Percentiles rank a stretch among this genome's conserved stretches.
Evolutionary conservation across 2,329 filamentous ascomycete genomes (phyloP).

Genomic region (Colletotrichum eremochloae): DNA sequence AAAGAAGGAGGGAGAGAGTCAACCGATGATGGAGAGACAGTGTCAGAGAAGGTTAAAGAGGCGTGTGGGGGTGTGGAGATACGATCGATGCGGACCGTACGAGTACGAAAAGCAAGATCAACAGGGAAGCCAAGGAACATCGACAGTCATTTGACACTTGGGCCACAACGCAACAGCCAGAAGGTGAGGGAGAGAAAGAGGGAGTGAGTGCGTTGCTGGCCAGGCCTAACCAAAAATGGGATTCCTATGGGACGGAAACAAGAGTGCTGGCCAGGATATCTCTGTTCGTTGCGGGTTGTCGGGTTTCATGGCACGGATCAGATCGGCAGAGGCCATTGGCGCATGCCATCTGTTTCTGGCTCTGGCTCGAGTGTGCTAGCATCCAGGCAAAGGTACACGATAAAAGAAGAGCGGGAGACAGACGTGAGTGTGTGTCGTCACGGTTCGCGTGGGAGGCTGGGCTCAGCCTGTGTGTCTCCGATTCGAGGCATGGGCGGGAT

Average conservation of each 20-base stretch:
- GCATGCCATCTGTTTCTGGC: slow-evolving; percentile 38
- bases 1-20: slow-evolving; percentile 21
- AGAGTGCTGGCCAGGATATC: slow-evolving; percentile 30
- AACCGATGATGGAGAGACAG: slow-evolving; percentile 30
- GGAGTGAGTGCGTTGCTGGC: slow-evolving; percentile 5
- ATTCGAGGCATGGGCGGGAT: slow-evolving; percentile 11
- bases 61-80: slow-evolving; percentile 27
- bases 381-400: slow-evolving; percentile 23
- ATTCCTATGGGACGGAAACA: slow-evolving; percentile 12
- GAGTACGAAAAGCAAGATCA: slow-evolving; percentile 41
- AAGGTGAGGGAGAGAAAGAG: neutral
- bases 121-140: slow-evolving; percentile 31
- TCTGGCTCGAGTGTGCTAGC: slow-evolving; percentile 18
- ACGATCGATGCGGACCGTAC: slow-evolving; percentile 22
- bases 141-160: slow-evolving; percentile 23
- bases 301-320: slow-evolving; percentile 41
- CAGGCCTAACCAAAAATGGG: slow-evolving; percentile 29
- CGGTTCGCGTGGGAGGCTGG: slow-evolving; percentile 39
- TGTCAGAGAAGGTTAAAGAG: slow-evolving; percentile 38
- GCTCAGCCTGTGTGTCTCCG: slow-evolving; percentile 35
- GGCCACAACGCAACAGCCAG: slow-evolving; percentile 12
- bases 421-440: slow-evolving; percentile 31
- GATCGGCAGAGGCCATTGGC: slow-evolving; percentile 32
- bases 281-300: slow-evolving; percentile 22
- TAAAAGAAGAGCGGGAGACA: slow-evolving; percentile 12